A percentile compares a stretch with the other conserved stretches of the same genome.
These are phyloP conservation scores for Lotmaria passim DNA, from an alignment of 208 protist genomes.

Conservation along the genomic window DNA sequence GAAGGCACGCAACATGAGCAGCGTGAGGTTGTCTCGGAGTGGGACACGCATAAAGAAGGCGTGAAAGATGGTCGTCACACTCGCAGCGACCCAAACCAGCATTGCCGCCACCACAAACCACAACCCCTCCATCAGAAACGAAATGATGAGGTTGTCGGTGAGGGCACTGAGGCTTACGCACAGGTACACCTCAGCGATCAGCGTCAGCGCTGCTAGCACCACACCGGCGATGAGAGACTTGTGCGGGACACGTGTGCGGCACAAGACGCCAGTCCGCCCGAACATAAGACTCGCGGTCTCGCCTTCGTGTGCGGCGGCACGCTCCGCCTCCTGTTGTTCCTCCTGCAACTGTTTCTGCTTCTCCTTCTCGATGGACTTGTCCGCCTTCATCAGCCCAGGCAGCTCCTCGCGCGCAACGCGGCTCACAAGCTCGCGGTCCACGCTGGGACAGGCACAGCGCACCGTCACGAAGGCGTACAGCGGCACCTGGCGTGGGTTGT, in stretches of 20 bases:
- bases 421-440: conserved; percentile 59
- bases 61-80: not conserved
- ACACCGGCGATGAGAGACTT: conserved; percentile 58
- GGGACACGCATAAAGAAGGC: conserved; percentile 53
- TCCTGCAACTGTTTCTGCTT: conserved; percentile 33
- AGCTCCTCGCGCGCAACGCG: conserved; percentile 65
- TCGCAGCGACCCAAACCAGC: not conserved
- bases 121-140: conserved; percentile 1
- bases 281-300: no score
- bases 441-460: conserved; percentile 45
- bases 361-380: conserved; percentile 40
- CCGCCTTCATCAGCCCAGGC: conserved; percentile 48
- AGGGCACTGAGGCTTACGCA: not conserved
- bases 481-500: conserved; percentile 62
- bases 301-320: conserved; percentile 25
- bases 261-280: conserved; percentile 50
- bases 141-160: not conserved
- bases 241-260: conserved; percentile 50
- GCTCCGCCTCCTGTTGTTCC: conserved; percentile 15
- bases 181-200: not conserved
- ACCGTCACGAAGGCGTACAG: conserved; percentile 59
- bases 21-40: conserved; percentile 5
- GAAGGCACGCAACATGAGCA: conserved; percentile 15
- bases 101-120: not conserved
- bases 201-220: conserved; percentile 31